A percentile compares a stretch with the other conserved stretches of the same genome.
Conservation (phyloP, 306 rosid genomes). For the Mimosa pudica region DNA sequence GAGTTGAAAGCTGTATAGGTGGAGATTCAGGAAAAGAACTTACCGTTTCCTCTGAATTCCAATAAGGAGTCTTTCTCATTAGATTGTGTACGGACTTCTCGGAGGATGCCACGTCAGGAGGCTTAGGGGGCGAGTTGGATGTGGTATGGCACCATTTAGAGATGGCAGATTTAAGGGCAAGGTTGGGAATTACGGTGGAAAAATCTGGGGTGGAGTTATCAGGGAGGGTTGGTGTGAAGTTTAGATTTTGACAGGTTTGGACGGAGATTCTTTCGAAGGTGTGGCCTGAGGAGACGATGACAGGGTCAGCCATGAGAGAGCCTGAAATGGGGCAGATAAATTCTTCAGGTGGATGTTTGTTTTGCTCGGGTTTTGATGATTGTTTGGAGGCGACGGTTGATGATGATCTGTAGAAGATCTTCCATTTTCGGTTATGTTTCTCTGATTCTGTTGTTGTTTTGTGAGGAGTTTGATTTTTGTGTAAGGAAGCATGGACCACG, state of each 20-base stretch:
- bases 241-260: constrained; percentile 53
- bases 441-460: constrained; percentile 27
- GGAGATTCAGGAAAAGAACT: constrained; percentile 42
- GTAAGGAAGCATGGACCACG: constrained; percentile 35
- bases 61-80: constrained; percentile 37
- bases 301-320: constrained; percentile 84
- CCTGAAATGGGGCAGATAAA: constrained; percentile 79
- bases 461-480: constrained; percentile 32
- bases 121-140: constrained; percentile 39
- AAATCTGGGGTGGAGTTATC: constrained; percentile 73
- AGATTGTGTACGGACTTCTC: constrained; percentile 51
- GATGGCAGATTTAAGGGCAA: constrained; percentile 80
- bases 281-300: constrained; percentile 88
- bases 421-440: constrained; percentile 65
- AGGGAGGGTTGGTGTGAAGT: constrained; percentile 54
- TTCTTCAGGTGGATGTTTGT: constrained; percentile 57
- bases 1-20: constrained; percentile 53
- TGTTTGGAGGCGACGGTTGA: constrained; percentile 39
- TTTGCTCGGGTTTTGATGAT: constrained; percentile 29
- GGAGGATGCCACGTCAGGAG: constrained; percentile 39
- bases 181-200: constrained; percentile 75
- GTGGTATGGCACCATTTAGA: constrained; percentile 62
- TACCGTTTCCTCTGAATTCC: constrained; percentile 63
- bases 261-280: constrained; percentile 73
- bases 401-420: constrained; percentile 49